Percentiles rank a stretch among this genome's conserved stretches.
Evolutionary conservation across 495 filamentous ascomycete genomes (phyloP).

Genomic region (Hypoxylon lienhwacheense): DNA sequence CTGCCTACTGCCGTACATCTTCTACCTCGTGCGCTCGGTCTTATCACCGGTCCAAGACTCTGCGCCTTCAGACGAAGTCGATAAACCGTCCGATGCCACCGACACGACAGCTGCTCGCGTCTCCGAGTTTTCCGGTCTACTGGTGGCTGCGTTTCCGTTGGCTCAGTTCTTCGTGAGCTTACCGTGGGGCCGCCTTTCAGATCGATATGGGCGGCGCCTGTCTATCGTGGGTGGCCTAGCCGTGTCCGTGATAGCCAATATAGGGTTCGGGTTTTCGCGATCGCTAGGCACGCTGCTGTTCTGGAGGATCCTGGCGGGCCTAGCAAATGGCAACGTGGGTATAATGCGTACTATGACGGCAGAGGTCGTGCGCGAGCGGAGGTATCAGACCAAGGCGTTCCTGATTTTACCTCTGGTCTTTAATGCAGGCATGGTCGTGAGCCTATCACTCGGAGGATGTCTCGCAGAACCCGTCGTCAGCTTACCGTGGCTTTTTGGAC

Average conservation of each 20-base stretch:
- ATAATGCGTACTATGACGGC: constrained; percentile 80
- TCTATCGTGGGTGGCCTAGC: constrained; percentile 71
- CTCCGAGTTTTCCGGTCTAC: constrained; percentile 61
- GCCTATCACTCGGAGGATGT: constrained; percentile 61
- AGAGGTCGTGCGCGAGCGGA: constrained; percentile 65
- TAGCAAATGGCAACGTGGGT: constrained; percentile 76
- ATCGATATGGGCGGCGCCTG: constrained; percentile 70
- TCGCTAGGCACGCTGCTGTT: constrained; percentile 69
- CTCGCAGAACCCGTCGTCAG: constrained; percentile 70
- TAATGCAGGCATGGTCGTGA: constrained; percentile 68
- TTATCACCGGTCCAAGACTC: constrained; percentile 6
- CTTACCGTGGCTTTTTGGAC: constrained; percentile 67
- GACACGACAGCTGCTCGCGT: constrained; percentile 34
- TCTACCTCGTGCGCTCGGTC: constrained; percentile 59
- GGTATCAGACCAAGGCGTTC: constrained; percentile 74
- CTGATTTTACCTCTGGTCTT: constrained; percentile 80
- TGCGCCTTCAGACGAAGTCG: constrained; percentile 11
- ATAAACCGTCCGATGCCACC: constrained; percentile 34
- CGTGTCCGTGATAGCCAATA: constrained; percentile 67
- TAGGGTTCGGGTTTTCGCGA: constrained; percentile 72
- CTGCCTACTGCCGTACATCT: constrained; percentile 57
- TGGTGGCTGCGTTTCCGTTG: constrained; percentile 74
- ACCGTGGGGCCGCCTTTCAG: constrained; percentile 74
- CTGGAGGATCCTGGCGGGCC: constrained; percentile 68
- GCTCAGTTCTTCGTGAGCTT: constrained; percentile 73